phyloP scores from a whole-genome alignment of 805 yeast genomes.

The Wickerhamomyces xylosicus region DNA sequence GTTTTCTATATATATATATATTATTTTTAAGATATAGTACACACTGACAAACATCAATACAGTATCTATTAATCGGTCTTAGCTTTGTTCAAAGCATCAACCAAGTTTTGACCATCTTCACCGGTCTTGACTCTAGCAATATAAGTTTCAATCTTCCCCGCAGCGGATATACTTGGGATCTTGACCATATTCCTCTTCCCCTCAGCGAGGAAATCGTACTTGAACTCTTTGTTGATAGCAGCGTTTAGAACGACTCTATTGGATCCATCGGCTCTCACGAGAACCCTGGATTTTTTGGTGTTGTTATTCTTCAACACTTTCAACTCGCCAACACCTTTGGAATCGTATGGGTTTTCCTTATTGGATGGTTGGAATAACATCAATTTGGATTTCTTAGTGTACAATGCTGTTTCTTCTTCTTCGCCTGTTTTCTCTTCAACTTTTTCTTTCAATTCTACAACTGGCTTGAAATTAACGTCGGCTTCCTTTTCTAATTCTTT shows the following conservation, averaged over 20 bases:
- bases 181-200: slow-evolving; percentile 61
- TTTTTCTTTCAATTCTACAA: slow-evolving; percentile 36
- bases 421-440: slow-evolving; percentile 68
- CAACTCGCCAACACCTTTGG: slow-evolving; percentile 75
- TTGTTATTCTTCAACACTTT: slow-evolving; percentile 55
- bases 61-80: neutral
- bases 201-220: slow-evolving; percentile 37
- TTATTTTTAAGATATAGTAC: too few relatives aligned
- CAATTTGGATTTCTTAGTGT: slow-evolving; percentile 62
- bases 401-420: slow-evolving; percentile 61
- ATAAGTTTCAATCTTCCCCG: slow-evolving; percentile 54
- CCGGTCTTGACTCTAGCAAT: slow-evolving; percentile 68
- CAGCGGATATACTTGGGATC: slow-evolving; percentile 48
- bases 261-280: slow-evolving; percentile 85
- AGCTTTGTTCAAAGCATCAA: slow-evolving; percentile 20
- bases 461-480: slow-evolving; percentile 35
- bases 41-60: too few relatives aligned
- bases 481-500: slow-evolving; percentile 34
- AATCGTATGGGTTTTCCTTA: slow-evolving; percentile 34
- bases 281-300: slow-evolving; percentile 52
- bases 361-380: slow-evolving; percentile 46
- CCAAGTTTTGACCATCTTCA: slow-evolving; percentile 51
- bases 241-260: slow-evolving; percentile 69
- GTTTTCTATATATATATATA: too few relatives aligned
- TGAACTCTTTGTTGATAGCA: slow-evolving; percentile 43